Base-by-base conservation (phyloP, 2,329 filamentous ascomycete genomes). In the Apiospora phragmitis region DNA sequence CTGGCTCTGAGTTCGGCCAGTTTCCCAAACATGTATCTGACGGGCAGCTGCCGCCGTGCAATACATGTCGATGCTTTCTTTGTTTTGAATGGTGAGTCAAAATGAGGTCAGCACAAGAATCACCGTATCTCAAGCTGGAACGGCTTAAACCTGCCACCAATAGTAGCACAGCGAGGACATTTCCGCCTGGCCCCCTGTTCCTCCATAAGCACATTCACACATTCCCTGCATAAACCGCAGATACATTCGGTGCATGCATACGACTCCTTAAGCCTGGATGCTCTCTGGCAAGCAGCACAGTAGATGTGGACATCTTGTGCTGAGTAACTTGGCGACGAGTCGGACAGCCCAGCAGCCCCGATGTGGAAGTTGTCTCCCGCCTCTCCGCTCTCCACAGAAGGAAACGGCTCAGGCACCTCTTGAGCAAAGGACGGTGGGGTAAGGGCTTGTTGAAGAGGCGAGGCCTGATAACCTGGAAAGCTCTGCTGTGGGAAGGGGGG, bases 241-340 rank as follows among this genome's bases (percentile, higher is more conserved):
- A 98, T 97, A 80, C 96, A 98, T 81, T 98, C 95, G 1, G 95
- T 97, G 80, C 95, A 98, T 29, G 95, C 95, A 78, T 94, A 98
- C 43, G 94, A 96, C 77, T 95, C 93, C 77, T 91, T 92, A 35
- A 98, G 84, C 14, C 91, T 84, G 68, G 92, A 95, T 24, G 94
- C 86, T 47, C 92, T 90, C 74, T 93, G 91, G 79, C 95, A 98
- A 66, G 92, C 93, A 26, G 95, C 93, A 80, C 95, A 98, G 80
- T 97, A 97, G 55, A 98, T 97, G 79, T 97, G 93, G 3, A 95
- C 92, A 73, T 87, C 87, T 69, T 94, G 93, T 9, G 92, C 91
- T 24, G 89, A 89, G 83, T 93, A 93, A 77, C 87, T 91, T 29
- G 90, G 89, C 2, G 94, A 95, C n/a, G 92, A 92, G 76, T 92